Conservation (phyloP, 768 basidiomycete species). For the Trametes coccinea region DNA sequence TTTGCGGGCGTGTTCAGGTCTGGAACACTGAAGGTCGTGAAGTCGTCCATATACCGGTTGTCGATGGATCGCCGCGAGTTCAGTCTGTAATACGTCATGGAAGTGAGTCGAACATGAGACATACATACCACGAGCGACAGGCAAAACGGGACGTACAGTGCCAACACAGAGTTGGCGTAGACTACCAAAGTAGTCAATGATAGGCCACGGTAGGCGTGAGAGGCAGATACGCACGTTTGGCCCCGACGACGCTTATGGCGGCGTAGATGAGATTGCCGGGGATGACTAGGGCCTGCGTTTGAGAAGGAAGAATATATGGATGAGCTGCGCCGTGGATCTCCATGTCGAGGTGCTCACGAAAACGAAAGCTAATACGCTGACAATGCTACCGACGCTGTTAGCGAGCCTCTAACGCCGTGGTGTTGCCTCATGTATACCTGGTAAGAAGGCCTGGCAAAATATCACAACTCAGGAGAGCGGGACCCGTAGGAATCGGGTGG, state of each 20-base stretch:
- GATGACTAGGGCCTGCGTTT: not conserved
- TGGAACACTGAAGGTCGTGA: not conserved
- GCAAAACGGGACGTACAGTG: not conserved
- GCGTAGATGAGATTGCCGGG: slow-evolving; percentile 8
- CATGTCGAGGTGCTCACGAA: not conserved
- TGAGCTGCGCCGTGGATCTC: too few species aligned
- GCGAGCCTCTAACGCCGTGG: not conserved
- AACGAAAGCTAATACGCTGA: not conserved
- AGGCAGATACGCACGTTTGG: not conserved
- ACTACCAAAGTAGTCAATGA: not conserved
- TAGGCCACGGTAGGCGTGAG: too few species aligned
- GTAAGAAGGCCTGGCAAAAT: not conserved
- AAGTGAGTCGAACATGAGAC: not conserved
- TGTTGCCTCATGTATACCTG: not conserved
- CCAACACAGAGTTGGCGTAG: not conserved
- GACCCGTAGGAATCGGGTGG: too few species aligned
- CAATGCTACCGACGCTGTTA: not conserved
- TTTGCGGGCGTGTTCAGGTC: not conserved
- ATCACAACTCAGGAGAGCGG: too few species aligned
- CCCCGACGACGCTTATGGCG: not conserved
- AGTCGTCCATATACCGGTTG: not conserved
- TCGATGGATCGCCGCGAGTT: not conserved
- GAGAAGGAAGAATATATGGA: too few species aligned
- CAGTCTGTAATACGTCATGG: not conserved
- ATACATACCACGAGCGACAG: not conserved